Evolutionary conservation across 345 rosid species (phyloP).

Genomic region (Sapria himalayana): DNA sequence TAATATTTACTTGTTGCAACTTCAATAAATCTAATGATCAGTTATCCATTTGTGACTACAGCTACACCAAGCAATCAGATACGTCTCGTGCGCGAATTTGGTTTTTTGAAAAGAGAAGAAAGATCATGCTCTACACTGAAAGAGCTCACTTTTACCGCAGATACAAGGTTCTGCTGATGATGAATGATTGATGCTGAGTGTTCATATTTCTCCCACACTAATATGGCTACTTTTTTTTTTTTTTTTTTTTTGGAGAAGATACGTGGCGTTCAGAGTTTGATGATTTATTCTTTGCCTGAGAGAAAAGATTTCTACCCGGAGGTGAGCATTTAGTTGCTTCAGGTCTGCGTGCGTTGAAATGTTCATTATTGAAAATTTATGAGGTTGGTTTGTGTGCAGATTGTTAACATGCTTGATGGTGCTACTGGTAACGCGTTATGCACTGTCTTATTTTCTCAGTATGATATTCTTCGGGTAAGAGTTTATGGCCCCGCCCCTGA

Average conservation of each 20-base stretch:
- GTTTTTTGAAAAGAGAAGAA: slow-evolving; percentile 49
- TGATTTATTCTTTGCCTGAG: slow-evolving; percentile 78
- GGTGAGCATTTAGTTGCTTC: too few relatives aligned
- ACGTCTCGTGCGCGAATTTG: slow-evolving; percentile 55
- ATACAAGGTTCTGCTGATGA: slow-evolving; percentile 78
- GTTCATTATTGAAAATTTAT: too few relatives aligned
- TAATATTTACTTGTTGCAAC: not conserved
- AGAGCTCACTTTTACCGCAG: slow-evolving; percentile 69
- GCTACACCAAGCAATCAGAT: slow-evolving; percentile 52
- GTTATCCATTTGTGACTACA: slow-evolving; percentile 10
- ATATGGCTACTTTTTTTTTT: not conserved
- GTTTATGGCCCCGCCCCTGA: too few relatives aligned
- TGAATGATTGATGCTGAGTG: too few relatives aligned
- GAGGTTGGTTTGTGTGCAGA: too few relatives aligned
- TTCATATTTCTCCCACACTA: too few relatives aligned
- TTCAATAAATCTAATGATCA: slow-evolving; percentile 4
- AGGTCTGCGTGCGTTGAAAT: too few relatives aligned
- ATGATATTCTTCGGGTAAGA: too few relatives aligned
- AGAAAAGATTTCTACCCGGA: slow-evolving; percentile 86
- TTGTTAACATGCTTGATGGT: too few relatives aligned
- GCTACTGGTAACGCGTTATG: too few relatives aligned
- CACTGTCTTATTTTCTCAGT: too few relatives aligned
- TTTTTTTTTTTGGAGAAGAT: slow-evolving; percentile 32
- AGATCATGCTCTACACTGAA: slow-evolving; percentile 82
- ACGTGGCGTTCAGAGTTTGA: slow-evolving; percentile 64